phyloP scores from a whole-genome alignment of 192 early-diverging fungal species.

The Backusella macrospora region DNA sequence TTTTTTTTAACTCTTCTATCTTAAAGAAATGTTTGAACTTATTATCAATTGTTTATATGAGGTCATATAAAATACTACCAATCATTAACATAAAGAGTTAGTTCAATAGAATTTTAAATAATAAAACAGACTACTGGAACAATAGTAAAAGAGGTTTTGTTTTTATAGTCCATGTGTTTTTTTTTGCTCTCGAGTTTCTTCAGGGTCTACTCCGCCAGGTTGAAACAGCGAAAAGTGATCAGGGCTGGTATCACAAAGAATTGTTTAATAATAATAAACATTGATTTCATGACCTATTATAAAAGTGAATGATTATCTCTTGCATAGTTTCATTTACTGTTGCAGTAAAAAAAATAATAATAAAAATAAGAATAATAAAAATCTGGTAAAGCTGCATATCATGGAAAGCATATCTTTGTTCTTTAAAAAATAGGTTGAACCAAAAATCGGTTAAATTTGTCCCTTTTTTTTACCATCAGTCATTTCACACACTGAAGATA shows the following conservation, averaged over 20 bases:
- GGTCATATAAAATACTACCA: background rate
- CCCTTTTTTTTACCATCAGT: background rate
- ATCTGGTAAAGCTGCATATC: background rate
- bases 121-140: background rate
- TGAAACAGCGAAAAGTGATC: background rate
- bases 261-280: background rate
- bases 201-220: background rate
- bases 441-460: background rate
- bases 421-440: background rate
- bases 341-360: too few relatives aligned
- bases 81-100: background rate
- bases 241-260: background rate
- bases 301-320: too few relatives aligned
- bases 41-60: background rate
- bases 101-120: background rate
- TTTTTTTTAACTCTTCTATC: background rate
- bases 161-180: background rate
- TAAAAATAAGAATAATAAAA: background rate
- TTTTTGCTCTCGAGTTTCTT: background rate
- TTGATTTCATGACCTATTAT: background rate
- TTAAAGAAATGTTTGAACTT: too few relatives aligned
- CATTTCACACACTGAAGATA: background rate
- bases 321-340: too few relatives aligned
- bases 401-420: background rate
- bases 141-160: background rate